Conservation (phyloP, 1,284 basidiomycete species). For the Puccinia hordei region DNA sequence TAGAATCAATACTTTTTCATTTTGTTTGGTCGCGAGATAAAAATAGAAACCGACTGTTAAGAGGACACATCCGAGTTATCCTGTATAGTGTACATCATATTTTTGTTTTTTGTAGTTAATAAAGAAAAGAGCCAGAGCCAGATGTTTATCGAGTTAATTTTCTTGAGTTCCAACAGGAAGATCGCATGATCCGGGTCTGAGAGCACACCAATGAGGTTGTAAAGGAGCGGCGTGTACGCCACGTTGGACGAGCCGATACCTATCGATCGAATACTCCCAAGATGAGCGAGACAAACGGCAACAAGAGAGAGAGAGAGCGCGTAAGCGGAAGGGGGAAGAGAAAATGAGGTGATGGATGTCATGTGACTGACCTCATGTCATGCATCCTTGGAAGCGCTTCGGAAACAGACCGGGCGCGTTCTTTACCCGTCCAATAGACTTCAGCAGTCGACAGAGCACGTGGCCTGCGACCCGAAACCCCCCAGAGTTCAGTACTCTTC, state of each 20-base stretch:
- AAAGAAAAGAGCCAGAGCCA: no score
- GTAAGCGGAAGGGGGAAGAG: no score
- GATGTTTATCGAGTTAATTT: background rate
- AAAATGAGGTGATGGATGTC: no score
- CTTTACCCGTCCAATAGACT: conserved; percentile 75
- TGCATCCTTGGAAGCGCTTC: conserved; percentile 75
- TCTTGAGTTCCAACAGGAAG: background rate
- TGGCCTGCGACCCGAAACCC: conserved; percentile 62
- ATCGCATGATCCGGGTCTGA: conserved; percentile 64
- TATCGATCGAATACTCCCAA: background rate
- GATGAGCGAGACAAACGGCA: background rate
- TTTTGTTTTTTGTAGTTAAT: background rate
- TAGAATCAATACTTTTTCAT: no score
- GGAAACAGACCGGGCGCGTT: conserved; percentile 57
- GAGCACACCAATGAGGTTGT: conserved; percentile 79
- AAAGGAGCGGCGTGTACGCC: conserved; percentile 71
- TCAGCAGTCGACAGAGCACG: conserved; percentile 76
- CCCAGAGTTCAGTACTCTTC: no score
- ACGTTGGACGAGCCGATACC: conserved; percentile 67
- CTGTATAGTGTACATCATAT: no score
- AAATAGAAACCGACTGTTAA: no score
- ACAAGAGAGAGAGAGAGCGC: background rate
- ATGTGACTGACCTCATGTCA: conserved; percentile 64
- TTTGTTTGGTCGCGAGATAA: no score
- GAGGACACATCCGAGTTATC: no score